Evolutionary conservation across 371 early-diverging fungal genomes (phyloP), one percentile per base, ranked within the genome.

Genomic region (Cokeromyces recurvatus): DNA sequence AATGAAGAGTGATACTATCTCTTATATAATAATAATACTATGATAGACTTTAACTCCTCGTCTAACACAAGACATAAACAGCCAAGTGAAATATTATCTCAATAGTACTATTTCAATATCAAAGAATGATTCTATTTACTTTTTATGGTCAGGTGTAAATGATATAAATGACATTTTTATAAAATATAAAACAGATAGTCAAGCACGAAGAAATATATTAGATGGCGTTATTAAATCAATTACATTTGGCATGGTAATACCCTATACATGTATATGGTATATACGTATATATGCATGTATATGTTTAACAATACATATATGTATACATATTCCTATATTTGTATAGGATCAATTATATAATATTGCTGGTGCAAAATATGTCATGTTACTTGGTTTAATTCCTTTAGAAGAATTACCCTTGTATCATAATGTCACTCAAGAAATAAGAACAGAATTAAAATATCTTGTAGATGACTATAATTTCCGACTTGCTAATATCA

Each of bases 121-220:
- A 21, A 27, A 37, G 1, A 21, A 31, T 15, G 23, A 31, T 0
- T 17, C 46, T 2, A 9, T 51, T 12, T 46, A 51, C 25, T 42
- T 46, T 32, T 7, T 51, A 12, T 56, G 57, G 57, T 48, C 39
- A 14, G 57, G 57, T 19, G 46, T 50, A 7, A 56, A 56, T 36
- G 57, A 56, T 22, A 36, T 56, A 2, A 21, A 31, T 21, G 51
- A 46, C 15, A 10, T 56, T 14, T 46, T 51, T 25, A 22, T 24
- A 24, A 4, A 27, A 21, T 16, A 46, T 2, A 7, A 16, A 34
- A 15, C 4, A 1, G 29, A 34, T 16, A n/a, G 19, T 19, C 23
- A 8, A 25, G 15, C 7, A 15, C 31, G 42, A 35, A n/a, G 22
- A 27, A 14, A 25, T 1, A 46, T 34, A 22, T 14, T 41, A 9